Evolutionary conservation across 1,284 basidiomycete genomes (phyloP).

Genomic region (Peniophora sp.): DNA sequence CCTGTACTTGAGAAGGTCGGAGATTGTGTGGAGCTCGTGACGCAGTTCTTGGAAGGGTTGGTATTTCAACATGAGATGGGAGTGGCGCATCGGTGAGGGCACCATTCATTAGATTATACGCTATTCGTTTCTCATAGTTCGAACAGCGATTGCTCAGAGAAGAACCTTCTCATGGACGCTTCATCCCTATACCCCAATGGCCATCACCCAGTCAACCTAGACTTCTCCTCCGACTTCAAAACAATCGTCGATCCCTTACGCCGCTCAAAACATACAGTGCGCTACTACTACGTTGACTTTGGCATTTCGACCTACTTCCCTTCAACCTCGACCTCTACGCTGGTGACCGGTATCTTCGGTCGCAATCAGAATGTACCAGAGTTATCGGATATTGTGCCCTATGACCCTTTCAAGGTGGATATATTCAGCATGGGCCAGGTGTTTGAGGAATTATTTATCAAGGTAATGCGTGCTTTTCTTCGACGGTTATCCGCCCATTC

Average conservation of each 20-base stretch:
- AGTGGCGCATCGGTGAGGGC: background rate
- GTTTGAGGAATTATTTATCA: slow-evolving; percentile 8
- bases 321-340: background rate
- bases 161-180: slow-evolving; percentile 23
- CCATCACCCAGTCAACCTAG: slow-evolving; percentile 14
- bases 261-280: slow-evolving; percentile 5
- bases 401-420: slow-evolving; percentile 24
- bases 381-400: slow-evolving; percentile 15
- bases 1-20: slow-evolving; percentile 16
- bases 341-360: slow-evolving; percentile 11
- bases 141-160: slow-evolving; percentile 16
- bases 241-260: background rate
- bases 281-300: slow-evolving; percentile 20
- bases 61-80: background rate
- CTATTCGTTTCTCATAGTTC: background rate
- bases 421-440: slow-evolving; percentile 21
- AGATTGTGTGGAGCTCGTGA: slow-evolving; percentile 18
- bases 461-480: slow-evolving; percentile 6
- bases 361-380: slow-evolving; percentile 19
- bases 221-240: slow-evolving; percentile 7
- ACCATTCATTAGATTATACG: background rate
- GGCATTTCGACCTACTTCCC: slow-evolving; percentile 12
- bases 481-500: no score
- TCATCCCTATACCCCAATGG: slow-evolving; percentile 16
- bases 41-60: slow-evolving; percentile 8